Percentiles rank a stretch among this genome's conserved stretches.
Conservation (phyloP, 768 basidiomycete species). For the Wakefieldia striispora region DNA sequence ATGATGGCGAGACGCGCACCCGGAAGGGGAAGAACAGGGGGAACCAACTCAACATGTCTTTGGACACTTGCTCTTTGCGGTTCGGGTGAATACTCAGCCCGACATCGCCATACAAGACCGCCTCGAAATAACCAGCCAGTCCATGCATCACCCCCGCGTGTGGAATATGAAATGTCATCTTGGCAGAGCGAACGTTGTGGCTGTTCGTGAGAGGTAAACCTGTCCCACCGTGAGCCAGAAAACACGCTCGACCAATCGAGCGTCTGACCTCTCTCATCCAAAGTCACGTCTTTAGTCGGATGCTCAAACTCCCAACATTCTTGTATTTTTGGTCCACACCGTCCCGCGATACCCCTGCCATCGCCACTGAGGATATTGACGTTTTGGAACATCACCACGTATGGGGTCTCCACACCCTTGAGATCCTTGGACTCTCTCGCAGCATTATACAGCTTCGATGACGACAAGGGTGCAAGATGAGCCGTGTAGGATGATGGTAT, state of each 20-base stretch:
- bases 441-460: conserved; percentile 88
- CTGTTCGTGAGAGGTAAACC: conserved; percentile 93
- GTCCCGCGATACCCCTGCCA: conserved; percentile 55
- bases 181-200: conserved; percentile 89
- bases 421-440: conserved; percentile 63
- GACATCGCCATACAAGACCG: conserved; percentile 84
- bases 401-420: conserved; percentile 88
- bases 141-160: conserved; percentile 93
- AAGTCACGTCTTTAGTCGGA: conserved; percentile 74
- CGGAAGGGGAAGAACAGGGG: conserved; percentile 94
- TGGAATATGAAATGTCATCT: conserved; percentile 87
- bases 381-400: conserved; percentile 98
- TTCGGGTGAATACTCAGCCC: conserved; percentile 94
- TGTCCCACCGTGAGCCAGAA: conserved; percentile 31
- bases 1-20: conserved; percentile 41
- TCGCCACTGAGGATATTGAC: conserved; percentile 86
- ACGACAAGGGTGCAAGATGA: conserved; percentile 90
- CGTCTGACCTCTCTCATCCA: conserved; percentile 64
- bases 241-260: not conserved
- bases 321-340: conserved; percentile 82
- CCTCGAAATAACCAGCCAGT: conserved; percentile 96
- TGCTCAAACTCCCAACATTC: conserved; percentile 99
- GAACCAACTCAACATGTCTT: conserved; percentile 99
- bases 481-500: conserved; percentile 97
- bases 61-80: conserved; percentile 79